Evolutionary conservation across 2,329 filamentous ascomycete genomes (phyloP), one percentile per base, ranked within the genome.

Genomic region (Penicillium paneum): DNA sequence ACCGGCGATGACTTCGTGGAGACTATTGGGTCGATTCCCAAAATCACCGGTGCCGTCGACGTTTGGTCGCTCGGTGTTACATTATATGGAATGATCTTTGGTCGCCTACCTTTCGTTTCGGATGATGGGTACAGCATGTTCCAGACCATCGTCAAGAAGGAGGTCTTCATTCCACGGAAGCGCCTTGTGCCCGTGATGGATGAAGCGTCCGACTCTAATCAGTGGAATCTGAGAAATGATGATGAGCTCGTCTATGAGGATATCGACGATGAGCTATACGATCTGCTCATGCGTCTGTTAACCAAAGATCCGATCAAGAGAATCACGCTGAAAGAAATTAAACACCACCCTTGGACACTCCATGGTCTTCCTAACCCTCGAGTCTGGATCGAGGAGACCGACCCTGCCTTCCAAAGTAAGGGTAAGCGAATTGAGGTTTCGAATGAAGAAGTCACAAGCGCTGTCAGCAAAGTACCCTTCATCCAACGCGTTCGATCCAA

Each of bases 11-110:
- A 85, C 58, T 79, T 78, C 51, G 71, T 75, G 43, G 67, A 74
- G 65, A 72, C 74, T 64, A 85, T 81, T 67, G 88, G 82, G 66
- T 67, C 65, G 8, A 62, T 72, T 1, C 91, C 82, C 61, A 93
- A 81, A 76, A 86, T 99, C 38, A 96, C 91, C 5, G 90, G 91
- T 64, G 90, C 95, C 65, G 96, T 99, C 63, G 94, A 99, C 68
- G 87, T 99, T 15, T 99, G 94, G 94, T 96, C 94, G 11, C 80
- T 99, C 21, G 94, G 94, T 21, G 91, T 99, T 19, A 99, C 94
- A 0, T 82, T 99, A 2, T 99, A 97, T 74, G 96, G 93, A 67
- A 86, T 99, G 71, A 86, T 99, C 52, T 99, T 89, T 70, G 94
- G 91, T 13, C 90, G 94, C 49, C 90, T 97, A 38, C 94, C 94